phyloP scores from a whole-genome alignment of 805 yeast genomes.

The Sugiyamaella qingdaonensis region DNA sequence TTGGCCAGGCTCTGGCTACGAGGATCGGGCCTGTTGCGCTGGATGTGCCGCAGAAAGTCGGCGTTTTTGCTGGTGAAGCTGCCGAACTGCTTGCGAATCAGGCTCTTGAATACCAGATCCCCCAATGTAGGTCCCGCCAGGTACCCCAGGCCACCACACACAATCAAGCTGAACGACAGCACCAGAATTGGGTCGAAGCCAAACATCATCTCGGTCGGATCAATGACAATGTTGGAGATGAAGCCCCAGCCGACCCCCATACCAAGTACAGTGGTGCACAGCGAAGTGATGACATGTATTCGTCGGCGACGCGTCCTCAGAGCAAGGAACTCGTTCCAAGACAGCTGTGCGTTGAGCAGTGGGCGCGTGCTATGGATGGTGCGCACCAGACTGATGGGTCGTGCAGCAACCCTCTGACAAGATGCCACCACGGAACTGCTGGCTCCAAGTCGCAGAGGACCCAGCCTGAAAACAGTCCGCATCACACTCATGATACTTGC shows the following conservation, averaged over 20 bases:
- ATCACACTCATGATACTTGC: background rate
- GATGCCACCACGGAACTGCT: background rate
- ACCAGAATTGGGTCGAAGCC: constrained; percentile 90
- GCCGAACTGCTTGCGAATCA: constrained; percentile 27
- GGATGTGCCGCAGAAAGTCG: constrained; percentile 68
- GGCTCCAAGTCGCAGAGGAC: background rate
- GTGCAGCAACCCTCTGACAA: background rate
- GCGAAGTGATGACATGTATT: constrained; percentile 63
- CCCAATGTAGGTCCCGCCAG: constrained; percentile 82
- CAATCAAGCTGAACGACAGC: constrained; percentile 65
- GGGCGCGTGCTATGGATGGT: background rate
- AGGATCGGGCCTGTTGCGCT: constrained; percentile 84
- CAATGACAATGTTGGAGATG: constrained; percentile 77
- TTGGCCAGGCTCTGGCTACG: constrained; percentile 82
- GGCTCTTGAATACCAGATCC: constrained; percentile 53
- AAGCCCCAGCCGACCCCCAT: constrained; percentile 67
- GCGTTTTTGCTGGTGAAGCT: constrained; percentile 52
- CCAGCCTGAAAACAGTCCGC: background rate
- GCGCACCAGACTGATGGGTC: background rate
- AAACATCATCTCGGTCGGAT: constrained; percentile 76
- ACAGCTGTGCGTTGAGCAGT: constrained; percentile 29
- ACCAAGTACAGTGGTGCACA: constrained; percentile 62
- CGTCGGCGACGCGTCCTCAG: constrained; percentile 73
- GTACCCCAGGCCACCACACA: constrained; percentile 74
- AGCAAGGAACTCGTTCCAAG: constrained; percentile 78